Evolutionary conservation across 768 basidiomycete genomes (phyloP).

Genomic region (Leccinum uliginosum): DNA sequence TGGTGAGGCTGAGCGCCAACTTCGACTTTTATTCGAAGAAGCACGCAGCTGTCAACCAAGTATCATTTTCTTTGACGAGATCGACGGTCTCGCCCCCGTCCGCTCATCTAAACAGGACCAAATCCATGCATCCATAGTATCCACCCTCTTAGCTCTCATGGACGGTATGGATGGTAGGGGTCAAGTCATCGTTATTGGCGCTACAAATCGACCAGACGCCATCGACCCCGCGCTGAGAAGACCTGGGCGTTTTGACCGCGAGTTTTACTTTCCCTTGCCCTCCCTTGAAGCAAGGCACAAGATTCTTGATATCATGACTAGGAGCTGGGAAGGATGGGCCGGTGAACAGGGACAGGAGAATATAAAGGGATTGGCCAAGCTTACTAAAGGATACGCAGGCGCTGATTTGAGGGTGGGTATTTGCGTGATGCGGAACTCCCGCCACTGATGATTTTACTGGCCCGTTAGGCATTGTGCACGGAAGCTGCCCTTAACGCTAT

Average conservation of each 20-base stretch:
- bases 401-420: conserved; percentile 84
- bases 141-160: conserved; percentile 94
- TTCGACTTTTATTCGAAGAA: conserved; percentile 93
- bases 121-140: conserved; percentile 97
- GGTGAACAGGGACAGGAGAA: conserved; percentile 44
- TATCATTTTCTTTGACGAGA: conserved; percentile 99
- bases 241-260: conserved; percentile 94
- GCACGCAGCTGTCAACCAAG: conserved; percentile 88
- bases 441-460: conserved; percentile 1
- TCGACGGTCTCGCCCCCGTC: conserved; percentile 96
- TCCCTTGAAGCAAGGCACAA: conserved; percentile 78
- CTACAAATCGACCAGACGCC: conserved; percentile 97
- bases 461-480: conserved; percentile 79
- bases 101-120: conserved; percentile 99
- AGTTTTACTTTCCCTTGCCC: conserved; percentile 96
- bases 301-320: conserved; percentile 88
- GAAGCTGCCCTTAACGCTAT: conserved; percentile 97
- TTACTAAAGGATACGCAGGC: conserved; percentile 97
- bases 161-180: conserved; percentile 99
- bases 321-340: conserved; percentile 83
- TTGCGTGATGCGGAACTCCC: not conserved
- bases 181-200: conserved; percentile 96
- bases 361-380: conserved; percentile 66
- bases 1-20: conserved; percentile 95
- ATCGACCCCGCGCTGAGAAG: conserved; percentile 92